Percentiles rank a stretch among this genome's conserved stretches.
Evolutionary conservation across 495 filamentous ascomycete species (phyloP).

Genomic region (Aspergillus kassunensis): DNA sequence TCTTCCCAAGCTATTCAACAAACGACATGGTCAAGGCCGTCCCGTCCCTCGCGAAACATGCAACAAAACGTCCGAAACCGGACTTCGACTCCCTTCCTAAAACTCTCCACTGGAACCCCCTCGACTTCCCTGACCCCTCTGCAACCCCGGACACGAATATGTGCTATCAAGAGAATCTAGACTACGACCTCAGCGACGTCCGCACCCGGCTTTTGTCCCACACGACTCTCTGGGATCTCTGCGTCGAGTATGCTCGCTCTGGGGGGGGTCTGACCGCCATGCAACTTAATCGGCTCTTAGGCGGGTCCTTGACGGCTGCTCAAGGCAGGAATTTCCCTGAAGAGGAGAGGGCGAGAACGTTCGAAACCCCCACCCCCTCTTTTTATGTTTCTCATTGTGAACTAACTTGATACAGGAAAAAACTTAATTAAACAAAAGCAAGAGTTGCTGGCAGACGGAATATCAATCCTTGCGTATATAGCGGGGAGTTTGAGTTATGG

Average conservation of each 20-base stretch:
- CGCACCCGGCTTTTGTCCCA: constrained; percentile 22
- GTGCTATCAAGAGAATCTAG: constrained; percentile 29
- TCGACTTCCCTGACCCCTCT: neutral
- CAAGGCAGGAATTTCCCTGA: constrained; percentile 15
- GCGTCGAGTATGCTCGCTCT: constrained; percentile 27
- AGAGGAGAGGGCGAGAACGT: neutral
- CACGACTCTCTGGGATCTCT: constrained; percentile 33
- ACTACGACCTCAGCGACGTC: constrained; percentile 35
- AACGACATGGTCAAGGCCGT: constrained; percentile 32
- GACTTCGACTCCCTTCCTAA: constrained; percentile 23
- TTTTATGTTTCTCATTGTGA: too few species aligned
- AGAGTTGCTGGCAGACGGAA: too few species aligned
- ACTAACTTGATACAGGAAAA: too few species aligned
- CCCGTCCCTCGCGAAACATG: constrained; percentile 30
- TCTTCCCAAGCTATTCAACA: constrained; percentile 25
- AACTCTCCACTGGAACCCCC: constrained; percentile 10
- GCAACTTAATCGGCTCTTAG: constrained; percentile 30
- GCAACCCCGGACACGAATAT: constrained; percentile 16
- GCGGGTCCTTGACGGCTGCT: constrained; percentile 32
- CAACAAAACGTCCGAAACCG: constrained; percentile 28
- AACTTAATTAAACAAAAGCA: too few species aligned
- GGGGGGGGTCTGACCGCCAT: constrained; percentile 12
- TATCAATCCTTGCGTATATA: too few species aligned
- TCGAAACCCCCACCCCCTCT: too few species aligned
- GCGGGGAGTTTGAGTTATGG: too few species aligned